Base-by-base conservation (phyloP, 352 stramenopile species). In the Phytophthora aleatoria region DNA sequence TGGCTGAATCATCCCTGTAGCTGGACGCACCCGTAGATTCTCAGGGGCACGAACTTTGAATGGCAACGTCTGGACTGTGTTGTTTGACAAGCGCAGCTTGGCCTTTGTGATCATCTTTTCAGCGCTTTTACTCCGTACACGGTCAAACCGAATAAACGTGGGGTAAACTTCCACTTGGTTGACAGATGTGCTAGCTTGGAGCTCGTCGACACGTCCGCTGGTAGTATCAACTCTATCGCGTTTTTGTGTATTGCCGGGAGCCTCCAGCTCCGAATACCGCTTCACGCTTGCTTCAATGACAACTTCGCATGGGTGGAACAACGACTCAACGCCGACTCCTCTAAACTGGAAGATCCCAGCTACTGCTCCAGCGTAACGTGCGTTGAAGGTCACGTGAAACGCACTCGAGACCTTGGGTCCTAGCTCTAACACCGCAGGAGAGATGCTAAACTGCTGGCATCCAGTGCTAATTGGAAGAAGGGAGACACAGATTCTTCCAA, bases 281-380 rank as follows among this genome's bases (percentile, higher is more conserved):
- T 79, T 77, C 35, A 96, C 85, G 55, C 84, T 91, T 26, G 85
- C 84, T 74, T 96, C 87, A 28, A 96, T 87, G 20, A 96, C 63
- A 20, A 94, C 78, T 79, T 96, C 87, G 38, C 93, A 94, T 5
- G 85, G 86, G 26, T 78, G 65, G 38, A 85, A 86, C 12, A 94
- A 62, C 9, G 76, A 79, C 27, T 94, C 69, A 33, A 79, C 50
- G 1, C 82, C 85, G 30, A 96, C 77, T 26, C 78, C 87, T 58
- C 87, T 74, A 44, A 96, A 96, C 65, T 96, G 87, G 39, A 96
- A 94, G n/a, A 96, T 91, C 0, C 84, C 87, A 0, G 87, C 83
- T 7, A 89, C 83, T 30, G 87, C 84, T 15, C 87, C 87, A 7
- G 73, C 57, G 11, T 78, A 73, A 20, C 63, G 71, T 8, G 87